These are phyloP conservation scores for Pythium vanterpoolii DNA, from an alignment of 352 stramenopile species.

Conservation along the genomic window DNA sequence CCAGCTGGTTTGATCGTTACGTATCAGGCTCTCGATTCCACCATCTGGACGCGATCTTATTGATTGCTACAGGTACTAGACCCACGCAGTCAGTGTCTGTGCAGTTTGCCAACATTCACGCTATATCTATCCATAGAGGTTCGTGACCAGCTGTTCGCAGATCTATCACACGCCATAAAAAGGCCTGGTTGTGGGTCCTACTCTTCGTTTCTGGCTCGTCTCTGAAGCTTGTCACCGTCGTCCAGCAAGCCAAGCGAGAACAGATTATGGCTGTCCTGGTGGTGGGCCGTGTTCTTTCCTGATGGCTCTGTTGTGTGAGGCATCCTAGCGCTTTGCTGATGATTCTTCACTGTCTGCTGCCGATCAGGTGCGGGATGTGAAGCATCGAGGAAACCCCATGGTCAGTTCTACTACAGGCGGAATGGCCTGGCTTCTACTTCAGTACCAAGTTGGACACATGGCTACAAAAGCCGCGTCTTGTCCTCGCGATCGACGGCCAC, in stretches of 20 bases:
- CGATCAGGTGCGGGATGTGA: too few species aligned
- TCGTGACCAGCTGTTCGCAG: background rate
- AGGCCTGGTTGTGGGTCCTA: conserved; percentile 4
- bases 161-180: conserved; percentile 15
- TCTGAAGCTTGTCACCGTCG: conserved; percentile 6
- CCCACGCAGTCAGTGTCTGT: background rate
- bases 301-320: too few species aligned
- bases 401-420: background rate
- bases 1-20: conserved; percentile 2
- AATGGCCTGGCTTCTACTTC: too few species aligned
- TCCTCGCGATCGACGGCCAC: conserved; percentile 47
- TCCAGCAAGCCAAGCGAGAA: background rate
- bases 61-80: background rate
- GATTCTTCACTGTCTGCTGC: too few species aligned
- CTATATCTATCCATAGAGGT: conserved; percentile 19
- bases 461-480: conserved; percentile 25
- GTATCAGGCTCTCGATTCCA: background rate
- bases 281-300: background rate
- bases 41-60: conserved; percentile 7
- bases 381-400: background rate
- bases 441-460: background rate
- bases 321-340: too few species aligned
- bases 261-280: background rate
- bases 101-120: background rate
- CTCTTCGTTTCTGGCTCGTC: conserved; percentile 19